Base-by-base conservation (phyloP, 257 asterid species). In the Jacaranda copaia region DNA sequence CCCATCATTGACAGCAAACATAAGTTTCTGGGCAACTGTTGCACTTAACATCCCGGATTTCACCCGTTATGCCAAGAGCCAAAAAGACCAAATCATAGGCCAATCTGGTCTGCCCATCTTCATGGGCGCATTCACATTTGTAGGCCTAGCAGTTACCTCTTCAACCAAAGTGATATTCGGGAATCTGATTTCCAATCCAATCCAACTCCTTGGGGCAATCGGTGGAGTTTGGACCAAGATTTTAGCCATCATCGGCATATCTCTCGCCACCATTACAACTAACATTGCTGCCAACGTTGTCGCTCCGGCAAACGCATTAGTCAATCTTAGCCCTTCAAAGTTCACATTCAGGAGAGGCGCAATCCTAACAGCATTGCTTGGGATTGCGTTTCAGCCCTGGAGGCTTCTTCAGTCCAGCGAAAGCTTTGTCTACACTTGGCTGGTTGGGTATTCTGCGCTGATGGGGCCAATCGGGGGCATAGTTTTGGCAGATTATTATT, bases 281-380 rank as follows among this genome's bases (percentile, higher is more conserved):
- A 95, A 95, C 85, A 90, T 95, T 40, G 98, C 99, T 3, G 99
- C 99, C 10, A 93, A 95, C 13, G 96, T 93, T 5, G 99, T 95
- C 4, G 99, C 99, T 2, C 99, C 97, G 0, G 98, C 99, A 0
- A 93, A 95, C 38, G 99, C 97, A 0, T 55, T 95, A 0, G 98
- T 87, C 45, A 95, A 95, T 70, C 89, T 93, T 4, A 91, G 92
- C 75, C 99, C 99, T 12, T 82, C 92, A 1, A 59, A 6, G 40
- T 93, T 95, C 86, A 42, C 46, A 5, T 42, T 42, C 46, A 42
- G 46, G 46, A 42, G 8, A 10, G 98, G 98, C 0, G 96, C 98
- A 2, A 0, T 92, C 0, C 72, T 91, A 0, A 92, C 99, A 0
- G 99, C 99, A 1, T 18, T 92, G 35, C 74, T 94, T 0, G 99